A percentile compares a stretch with the other conserved stretches of the same genome.
Conservation (phyloP, 2,329 filamentous ascomycete species). For the Trichoderma citrinoviride region DNA sequence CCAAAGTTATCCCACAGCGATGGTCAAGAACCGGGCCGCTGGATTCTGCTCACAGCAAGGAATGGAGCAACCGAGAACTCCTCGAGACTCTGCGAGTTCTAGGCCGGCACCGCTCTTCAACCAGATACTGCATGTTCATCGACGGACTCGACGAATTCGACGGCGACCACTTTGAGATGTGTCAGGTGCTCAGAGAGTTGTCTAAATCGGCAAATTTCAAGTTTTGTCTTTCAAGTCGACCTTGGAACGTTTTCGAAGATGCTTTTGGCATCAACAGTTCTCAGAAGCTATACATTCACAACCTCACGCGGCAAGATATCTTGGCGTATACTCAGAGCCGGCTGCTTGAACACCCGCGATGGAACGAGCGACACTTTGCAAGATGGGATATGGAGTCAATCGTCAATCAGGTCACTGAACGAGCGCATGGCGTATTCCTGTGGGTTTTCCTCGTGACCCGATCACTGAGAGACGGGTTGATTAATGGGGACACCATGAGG, state of each 20-base stretch:
- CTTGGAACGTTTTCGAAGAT: slow-evolving; percentile 27
- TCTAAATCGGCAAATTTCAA: slow-evolving; percentile 27
- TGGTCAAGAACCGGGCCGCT: not conserved
- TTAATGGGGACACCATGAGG: slow-evolving; percentile 9
- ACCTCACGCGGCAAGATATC: slow-evolving; percentile 17
- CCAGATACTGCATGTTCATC: slow-evolving; percentile 27
- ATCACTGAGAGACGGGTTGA: slow-evolving; percentile 24
- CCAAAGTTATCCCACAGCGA: not conserved
- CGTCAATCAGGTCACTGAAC: not conserved
- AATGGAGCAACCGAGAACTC: not conserved
- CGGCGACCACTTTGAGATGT: slow-evolving; percentile 4
- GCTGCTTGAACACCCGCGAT: not conserved
- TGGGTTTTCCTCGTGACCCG: slow-evolving; percentile 28
- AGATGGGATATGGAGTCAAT: not conserved
- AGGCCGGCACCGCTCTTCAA: not conserved
- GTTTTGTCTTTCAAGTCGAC: slow-evolving; percentile 33
- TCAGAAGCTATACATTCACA: not conserved
- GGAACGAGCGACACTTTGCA: not conserved
- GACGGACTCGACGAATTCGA: slow-evolving; percentile 31
- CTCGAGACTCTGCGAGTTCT: not conserved
- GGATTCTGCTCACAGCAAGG: not conserved
- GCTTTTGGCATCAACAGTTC: slow-evolving; percentile 6
- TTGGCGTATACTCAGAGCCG: not conserved
- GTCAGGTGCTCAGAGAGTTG: slow-evolving; percentile 8
- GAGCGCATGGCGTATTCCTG: slow-evolving; percentile 27